These are phyloP conservation scores for Solanum rostratum DNA, from an alignment of 257 asterid species.

Conservation along the genomic window DNA sequence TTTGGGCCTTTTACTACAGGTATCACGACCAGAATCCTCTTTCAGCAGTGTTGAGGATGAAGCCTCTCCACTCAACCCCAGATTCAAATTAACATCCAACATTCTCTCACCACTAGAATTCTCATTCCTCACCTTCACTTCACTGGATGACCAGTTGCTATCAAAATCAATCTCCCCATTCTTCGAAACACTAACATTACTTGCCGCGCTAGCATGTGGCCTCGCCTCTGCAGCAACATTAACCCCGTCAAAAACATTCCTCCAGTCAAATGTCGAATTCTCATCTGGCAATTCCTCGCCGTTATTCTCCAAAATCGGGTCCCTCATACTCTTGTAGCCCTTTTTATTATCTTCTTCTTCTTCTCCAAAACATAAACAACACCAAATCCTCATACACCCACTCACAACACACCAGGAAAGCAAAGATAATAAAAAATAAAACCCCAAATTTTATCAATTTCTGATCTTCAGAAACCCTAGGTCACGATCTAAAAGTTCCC, in stretches of 20 bases:
- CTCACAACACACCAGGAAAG: slow-evolving; percentile 4
- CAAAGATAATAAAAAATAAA: not conserved
- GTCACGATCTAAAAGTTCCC: slow-evolving; percentile 28
- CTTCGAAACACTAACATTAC: not conserved
- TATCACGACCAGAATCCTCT: slow-evolving; percentile 31
- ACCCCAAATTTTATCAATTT: not conserved
- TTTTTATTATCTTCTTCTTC: slow-evolving; percentile 22
- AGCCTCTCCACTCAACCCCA: slow-evolving; percentile 66
- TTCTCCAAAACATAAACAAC: slow-evolving; percentile 64
- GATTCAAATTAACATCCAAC: slow-evolving; percentile 48
- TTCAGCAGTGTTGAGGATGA: slow-evolving; percentile 35
- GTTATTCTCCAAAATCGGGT: slow-evolving; percentile 31
- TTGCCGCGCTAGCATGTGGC: slow-evolving; percentile 9
- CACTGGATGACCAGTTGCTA: not conserved
- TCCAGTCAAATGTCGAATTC: slow-evolving; percentile 20
- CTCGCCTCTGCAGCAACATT: slow-evolving; percentile 4
- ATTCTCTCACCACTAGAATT: slow-evolving; percentile 17
- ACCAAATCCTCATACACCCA: slow-evolving; percentile 81
- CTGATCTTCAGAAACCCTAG: slow-evolving; percentile 32
- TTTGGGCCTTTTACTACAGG: slow-evolving; percentile 75
- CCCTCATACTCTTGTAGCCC: slow-evolving; percentile 18
- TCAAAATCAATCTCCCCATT: slow-evolving; percentile 14
- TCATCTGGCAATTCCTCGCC: slow-evolving; percentile 41
- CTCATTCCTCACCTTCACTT: slow-evolving; percentile 6
- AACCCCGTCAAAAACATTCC: slow-evolving; percentile 7